A percentile compares a stretch with the other conserved stretches of the same genome.
Evolutionary conservation across 192 early-diverging fungal species (phyloP).

Genomic region (Spizellomyces sp.): DNA sequence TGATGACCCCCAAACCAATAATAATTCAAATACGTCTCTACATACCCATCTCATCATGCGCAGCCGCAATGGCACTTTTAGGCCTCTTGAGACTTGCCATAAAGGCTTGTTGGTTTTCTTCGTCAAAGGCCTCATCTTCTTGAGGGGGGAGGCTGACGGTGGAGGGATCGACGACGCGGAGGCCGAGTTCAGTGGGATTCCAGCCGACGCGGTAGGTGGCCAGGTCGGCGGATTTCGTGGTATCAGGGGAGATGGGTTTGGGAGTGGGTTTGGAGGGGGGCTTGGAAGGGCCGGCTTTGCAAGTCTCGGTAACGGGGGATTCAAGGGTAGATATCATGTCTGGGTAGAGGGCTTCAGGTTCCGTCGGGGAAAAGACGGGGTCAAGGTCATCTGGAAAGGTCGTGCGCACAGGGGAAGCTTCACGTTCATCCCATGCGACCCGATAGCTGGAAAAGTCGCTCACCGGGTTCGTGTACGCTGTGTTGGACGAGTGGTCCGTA

Average conservation of each 20-base stretch:
- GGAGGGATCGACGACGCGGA: background rate
- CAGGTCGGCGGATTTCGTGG: constrained; percentile 23
- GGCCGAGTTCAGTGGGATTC: constrained; percentile 23
- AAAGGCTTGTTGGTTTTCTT: too few species aligned
- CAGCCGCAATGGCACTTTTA: too few species aligned
- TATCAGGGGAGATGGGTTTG: constrained; percentile 1
- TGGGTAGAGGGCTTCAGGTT: background rate
- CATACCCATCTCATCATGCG: too few species aligned
- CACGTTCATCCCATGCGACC: constrained; percentile 32
- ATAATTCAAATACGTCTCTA: too few species aligned
- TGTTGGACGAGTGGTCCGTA: background rate
- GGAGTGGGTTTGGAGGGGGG: background rate
- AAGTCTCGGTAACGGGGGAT: background rate
- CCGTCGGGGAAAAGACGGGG: constrained; percentile 4
- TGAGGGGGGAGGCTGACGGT: too few species aligned
- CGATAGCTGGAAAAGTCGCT: constrained; percentile 37
- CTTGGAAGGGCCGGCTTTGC: background rate
- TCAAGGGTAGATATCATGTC: background rate
- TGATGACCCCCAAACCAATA: too few species aligned
- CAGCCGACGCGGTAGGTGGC: constrained; percentile 35
- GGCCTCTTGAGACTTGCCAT: too few species aligned
- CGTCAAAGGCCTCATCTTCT: too few species aligned
- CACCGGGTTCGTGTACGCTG: background rate
- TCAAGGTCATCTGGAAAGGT: background rate
- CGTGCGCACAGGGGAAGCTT: constrained; percentile 16